Conservation (phyloP, 2,329 filamentous ascomycete species). For the Epichloe aotearoae region DNA sequence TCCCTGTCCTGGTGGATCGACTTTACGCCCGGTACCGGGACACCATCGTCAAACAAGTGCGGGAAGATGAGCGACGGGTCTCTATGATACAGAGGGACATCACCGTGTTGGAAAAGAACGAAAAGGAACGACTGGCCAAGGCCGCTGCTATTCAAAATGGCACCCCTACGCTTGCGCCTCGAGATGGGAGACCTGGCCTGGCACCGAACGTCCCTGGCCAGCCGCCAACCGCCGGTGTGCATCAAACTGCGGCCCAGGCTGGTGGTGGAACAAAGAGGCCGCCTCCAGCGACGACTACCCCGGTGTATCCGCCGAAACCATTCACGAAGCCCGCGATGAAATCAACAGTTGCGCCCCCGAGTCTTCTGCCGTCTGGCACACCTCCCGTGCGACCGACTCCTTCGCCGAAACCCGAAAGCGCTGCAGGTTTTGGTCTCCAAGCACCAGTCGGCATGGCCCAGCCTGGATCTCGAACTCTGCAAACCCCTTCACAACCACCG, state of each 20-base stretch:
- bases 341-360: conserved; percentile 17
- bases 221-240: conserved; percentile 3
- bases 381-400: conserved; percentile 16
- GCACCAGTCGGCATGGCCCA: conserved; percentile 21
- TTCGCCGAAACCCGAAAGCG: conserved; percentile 18
- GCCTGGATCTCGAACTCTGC: conserved; percentile 18
- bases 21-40: conserved; percentile 66
- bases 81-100: conserved; percentile 54
- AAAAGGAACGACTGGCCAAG: conserved; percentile 23
- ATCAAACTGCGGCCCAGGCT: conserved; percentile 7
- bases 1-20: conserved; percentile 57
- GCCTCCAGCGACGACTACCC: conserved; percentile 18
- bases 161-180: conserved; percentile 19
- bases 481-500: conserved; percentile 17
- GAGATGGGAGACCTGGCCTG: conserved; percentile 17
- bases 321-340: conserved; percentile 11
- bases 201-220: not conserved
- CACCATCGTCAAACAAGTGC: conserved; percentile 54
- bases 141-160: conserved; percentile 21
- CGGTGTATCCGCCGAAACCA: conserved; percentile 23
- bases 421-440: conserved; percentile 22
- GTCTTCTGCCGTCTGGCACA: conserved; percentile 15
- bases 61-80: conserved; percentile 59
- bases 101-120: conserved; percentile 45
- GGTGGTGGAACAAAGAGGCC: conserved; percentile 13